Evolutionary conservation across 129 eudicot genomes (phyloP), one percentile per base, ranked within the genome.

Genomic region (Artemisia argyi): DNA sequence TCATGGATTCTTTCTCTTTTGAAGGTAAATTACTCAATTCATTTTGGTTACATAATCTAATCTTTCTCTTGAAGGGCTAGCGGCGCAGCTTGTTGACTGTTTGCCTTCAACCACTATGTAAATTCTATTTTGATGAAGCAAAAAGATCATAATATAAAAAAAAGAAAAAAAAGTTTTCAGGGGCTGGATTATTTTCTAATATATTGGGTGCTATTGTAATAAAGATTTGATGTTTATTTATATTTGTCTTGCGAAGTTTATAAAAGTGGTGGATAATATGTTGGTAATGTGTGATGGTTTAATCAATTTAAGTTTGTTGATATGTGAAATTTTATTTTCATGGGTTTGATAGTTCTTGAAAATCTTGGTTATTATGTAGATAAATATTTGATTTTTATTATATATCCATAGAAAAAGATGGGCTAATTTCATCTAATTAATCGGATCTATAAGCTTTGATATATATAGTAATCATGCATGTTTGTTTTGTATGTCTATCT

Each of bases 1-100:
- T 77, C 76, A 77, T 78, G 82, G 82, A 78, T 78, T 78, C 77
- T 78, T 71, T 66, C 67, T 63, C 82, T 71, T 78, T 78, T 28
- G 61, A 78, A 78, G 82, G 82, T 78, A 76, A 70, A 69, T 22
- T 76, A 53, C 54, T 64, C 71, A 20, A 3, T 77, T 47, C 24
- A 13, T 11, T 76, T 57, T 26, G 17, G 19, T 15, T 56, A 47
- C 80, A 66, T 76, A 24, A 32, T 51, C 60, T 19, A 3, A 49
- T 53, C 39, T 77, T 77, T 69, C 44, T n/a, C 76, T 42, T 68
- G 20, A 19, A 58, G 74, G 74, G 74, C n/a, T n/a, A n/a, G n/a
- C n/a, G n/a, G n/a, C n/a, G n/a, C n/a, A n/a, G n/a, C n/a, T n/a
- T n/a, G n/a, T n/a, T n/a, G n/a, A n/a, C n/a, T n/a, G n/a, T n/a